These are phyloP conservation scores for Coemansia sp. DNA, from an alignment of 192 early-diverging fungal genomes.

Conservation along the genomic window DNA sequence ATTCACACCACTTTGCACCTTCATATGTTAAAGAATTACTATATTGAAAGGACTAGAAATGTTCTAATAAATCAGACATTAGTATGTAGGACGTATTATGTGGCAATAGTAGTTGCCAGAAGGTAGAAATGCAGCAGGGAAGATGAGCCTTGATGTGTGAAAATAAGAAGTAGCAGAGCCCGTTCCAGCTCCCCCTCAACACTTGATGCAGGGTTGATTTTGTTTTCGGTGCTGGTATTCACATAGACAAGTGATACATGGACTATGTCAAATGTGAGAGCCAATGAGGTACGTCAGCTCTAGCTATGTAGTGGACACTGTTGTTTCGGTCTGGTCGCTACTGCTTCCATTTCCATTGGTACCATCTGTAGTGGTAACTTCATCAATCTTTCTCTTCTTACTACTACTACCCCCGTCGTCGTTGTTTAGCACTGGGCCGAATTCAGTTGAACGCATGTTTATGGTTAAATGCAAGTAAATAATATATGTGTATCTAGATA, in stretches of 20 bases:
- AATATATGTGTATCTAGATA: background rate
- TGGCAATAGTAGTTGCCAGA: background rate
- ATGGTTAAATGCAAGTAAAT: background rate
- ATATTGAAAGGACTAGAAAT: background rate
- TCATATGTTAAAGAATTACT: background rate
- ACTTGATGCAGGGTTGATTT: constrained; percentile 1
- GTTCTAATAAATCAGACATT: constrained; percentile 7
- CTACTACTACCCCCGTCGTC: background rate
- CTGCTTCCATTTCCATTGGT: background rate
- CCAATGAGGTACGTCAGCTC: background rate
- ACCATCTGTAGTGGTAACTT: too few species aligned
- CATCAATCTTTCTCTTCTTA: background rate
- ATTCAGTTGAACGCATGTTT: background rate
- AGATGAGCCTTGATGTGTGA: background rate
- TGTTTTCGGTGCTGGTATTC: constrained; percentile 6
- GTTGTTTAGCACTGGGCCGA: background rate
- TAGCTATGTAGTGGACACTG: background rate
- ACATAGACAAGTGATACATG: background rate
- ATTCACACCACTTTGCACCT: background rate
- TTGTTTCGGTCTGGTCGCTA: too few species aligned
- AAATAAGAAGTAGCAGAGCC: background rate
- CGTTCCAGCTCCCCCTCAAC: background rate
- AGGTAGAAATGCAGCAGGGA: background rate
- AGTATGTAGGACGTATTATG: constrained; percentile 1
- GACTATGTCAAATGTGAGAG: background rate